Evolutionary conservation across 495 filamentous ascomycete species (phyloP), one percentile per base, ranked within the genome.

Genomic region (Podospora tetraspora): DNA sequence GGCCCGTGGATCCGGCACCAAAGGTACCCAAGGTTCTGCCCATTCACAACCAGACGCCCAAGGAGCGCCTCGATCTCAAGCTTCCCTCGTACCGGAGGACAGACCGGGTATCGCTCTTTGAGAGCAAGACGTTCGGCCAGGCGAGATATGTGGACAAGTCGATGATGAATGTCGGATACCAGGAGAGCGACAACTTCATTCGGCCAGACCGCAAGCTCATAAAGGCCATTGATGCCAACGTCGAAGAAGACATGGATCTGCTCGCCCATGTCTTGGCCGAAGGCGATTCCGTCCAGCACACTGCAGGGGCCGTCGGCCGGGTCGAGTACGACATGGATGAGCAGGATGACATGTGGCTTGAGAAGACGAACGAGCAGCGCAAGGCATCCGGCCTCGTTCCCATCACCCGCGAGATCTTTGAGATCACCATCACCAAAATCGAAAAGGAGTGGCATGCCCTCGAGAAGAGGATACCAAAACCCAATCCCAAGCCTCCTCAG

Each of bases 271-370:
- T 83, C 0, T 86, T 83, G 43, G 79, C 77, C 16, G 91, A 94
- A 32, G 87, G 85, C 11, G 90, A 93, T 32, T 74, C 80, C 4
- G 58, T 71, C 22, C 76, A 78, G 59, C 75, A 78, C 59, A 69
- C 75, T 1, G 73, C 75, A 7, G 79, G 78, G 32, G 71, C 70
- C 21, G 85, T 92, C 29, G 91, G 92, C 56, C 87, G 92, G 34
- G 95, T 97, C 57, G 95, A 99, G 72, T 99, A 99, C 73, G 95
- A 99, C 72, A 98, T 99, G 95, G 95, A 99, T 74, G 95, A 98
- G 78, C 95, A 99, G 75, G 95, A 99, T 76, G 93, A 96, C 64
- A 91, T 93, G 79, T 98, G 96, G 95, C 82, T 99, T 25, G 90
- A 96, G 66, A 86, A 86, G 57, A 87, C 92, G 70, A 99, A 99